Conservation (phyloP, 192 early-diverging fungal genomes). For the Mortierella hygrophila region DNA sequence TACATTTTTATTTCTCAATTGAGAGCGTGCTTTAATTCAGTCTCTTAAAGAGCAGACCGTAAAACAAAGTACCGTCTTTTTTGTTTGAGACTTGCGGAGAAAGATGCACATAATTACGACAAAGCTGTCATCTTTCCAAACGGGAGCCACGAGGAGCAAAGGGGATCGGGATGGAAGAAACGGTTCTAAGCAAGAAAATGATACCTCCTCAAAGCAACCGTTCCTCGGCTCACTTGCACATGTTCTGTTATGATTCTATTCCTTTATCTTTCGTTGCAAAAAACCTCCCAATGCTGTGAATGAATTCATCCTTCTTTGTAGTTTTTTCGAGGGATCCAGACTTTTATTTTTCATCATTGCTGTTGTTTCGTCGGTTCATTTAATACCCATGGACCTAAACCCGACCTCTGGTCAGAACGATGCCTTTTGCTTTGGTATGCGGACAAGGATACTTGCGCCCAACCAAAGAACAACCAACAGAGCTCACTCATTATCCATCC, state of each 20-base stretch:
- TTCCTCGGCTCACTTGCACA: neutral
- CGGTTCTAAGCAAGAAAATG: neutral
- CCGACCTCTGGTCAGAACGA: neutral
- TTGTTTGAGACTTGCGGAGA: neutral
- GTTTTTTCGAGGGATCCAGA: neutral
- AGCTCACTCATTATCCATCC: neutral
- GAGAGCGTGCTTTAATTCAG: no score
- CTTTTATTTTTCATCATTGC: neutral
- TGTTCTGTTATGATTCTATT: neutral
- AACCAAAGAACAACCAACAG: neutral
- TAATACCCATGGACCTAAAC: neutral
- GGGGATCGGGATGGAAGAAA: constrained; percentile 4
- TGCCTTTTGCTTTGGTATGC: neutral
- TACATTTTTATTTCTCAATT: no score
- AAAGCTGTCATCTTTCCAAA: neutral
- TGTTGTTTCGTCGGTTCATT: neutral
- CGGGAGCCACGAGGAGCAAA: neutral
- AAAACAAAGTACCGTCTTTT: neutral
- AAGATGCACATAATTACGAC: neutral
- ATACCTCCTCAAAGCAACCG: neutral
- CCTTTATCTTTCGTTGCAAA: neutral
- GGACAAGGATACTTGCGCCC: neutral
- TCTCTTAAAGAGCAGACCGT: no score
- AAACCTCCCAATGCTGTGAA: neutral
- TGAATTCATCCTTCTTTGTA: neutral